Evolutionary conservation across 1,284 basidiomycete genomes (phyloP), one percentile per base, ranked within the genome.

Genomic region (Naganishia cerealis): DNA sequence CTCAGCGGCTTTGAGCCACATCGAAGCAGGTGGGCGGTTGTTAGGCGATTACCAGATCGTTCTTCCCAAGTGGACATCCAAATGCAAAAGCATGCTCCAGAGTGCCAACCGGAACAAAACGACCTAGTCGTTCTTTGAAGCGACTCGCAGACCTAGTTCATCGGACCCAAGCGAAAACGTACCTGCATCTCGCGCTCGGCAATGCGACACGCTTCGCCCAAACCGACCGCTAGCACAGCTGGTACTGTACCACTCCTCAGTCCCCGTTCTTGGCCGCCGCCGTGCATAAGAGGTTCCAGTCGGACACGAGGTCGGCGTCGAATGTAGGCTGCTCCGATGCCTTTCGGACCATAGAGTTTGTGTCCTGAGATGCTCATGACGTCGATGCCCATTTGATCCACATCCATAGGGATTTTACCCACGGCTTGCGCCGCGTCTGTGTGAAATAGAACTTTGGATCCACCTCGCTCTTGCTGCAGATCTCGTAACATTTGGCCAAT

Each of bases 271-370:
- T 99, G 96, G 7, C 96, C 96, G 77, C 96, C 96, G 69, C 96
- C 96, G 73, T 87, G 94, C 71, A 99, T 85, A 74, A 99, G 89
- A 0, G 96, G 95, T 79, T 99, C 96, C 73, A 99, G 82, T 70
- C 96, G 86, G 54, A 99, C 96, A 72, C 96, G 85, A 2, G 96
- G 96, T 73, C 94, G 83, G 74, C 96, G 84, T 67, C 96, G 87
- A 59, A 99, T 93, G 81, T 98, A 99, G 21, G 90, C 90, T 5
- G 92, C 95, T 43, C 96, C 96, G 56, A 99, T 82, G 18, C 96
- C 96, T 82, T 99, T 99, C 6, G 96, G 96, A 2, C 96, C 96
- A 81, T 99, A 99, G 18, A 99, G 81, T 83, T 99, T 99, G 85
- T 99, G 96, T 5, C 91, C 94, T 6, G 92, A 95, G 68, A 99